A percentile compares a stretch with the other conserved stretches of the same genome.
Conservation (phyloP, 805 yeast genomes). For the Pichia pseudocactophila region DNA sequence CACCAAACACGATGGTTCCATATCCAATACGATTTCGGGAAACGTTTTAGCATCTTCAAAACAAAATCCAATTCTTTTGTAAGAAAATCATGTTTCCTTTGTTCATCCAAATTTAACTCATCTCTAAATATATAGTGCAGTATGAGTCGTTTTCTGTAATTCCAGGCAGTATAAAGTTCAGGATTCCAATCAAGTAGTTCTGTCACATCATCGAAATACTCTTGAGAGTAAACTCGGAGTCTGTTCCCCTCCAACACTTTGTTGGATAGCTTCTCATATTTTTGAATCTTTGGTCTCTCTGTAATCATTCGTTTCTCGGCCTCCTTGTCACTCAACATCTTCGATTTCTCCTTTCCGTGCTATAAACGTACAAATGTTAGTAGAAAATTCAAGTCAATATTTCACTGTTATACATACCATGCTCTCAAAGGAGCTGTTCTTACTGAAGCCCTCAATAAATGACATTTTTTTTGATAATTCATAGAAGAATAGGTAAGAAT, state of each 20-base stretch:
- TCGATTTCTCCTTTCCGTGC: conserved; percentile 66
- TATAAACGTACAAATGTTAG: conserved; percentile 5
- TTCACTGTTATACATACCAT: conserved; percentile 2
- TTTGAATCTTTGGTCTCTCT: conserved; percentile 54
- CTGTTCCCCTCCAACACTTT: conserved; percentile 32
- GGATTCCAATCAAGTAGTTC: conserved; percentile 61
- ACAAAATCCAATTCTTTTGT: conserved; percentile 55
- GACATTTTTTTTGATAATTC: too few species aligned
- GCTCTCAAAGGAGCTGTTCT: conserved; percentile 13
- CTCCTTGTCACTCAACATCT: conserved; percentile 46
- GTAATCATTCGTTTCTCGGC: conserved; percentile 38
- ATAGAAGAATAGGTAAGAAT: too few species aligned
- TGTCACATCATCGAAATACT: conserved; percentile 45
- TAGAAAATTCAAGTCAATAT: conserved; percentile 5
- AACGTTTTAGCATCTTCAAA: conserved; percentile 46
- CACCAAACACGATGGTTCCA: conserved; percentile 94
- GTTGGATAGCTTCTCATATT: conserved; percentile 41
- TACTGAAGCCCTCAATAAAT: conserved; percentile 13
- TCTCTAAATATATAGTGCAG: conserved; percentile 22
- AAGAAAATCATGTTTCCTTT: conserved; percentile 27
- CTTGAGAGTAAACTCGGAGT: conserved; percentile 24
- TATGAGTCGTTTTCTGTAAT: conserved; percentile 71
- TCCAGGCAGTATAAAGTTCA: conserved; percentile 87
- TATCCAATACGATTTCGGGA: conserved; percentile 92
- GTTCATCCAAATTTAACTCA: conserved; percentile 10